Evolutionary conservation across 2,329 filamentous ascomycete genomes (phyloP), one percentile per base, ranked within the genome.

Genomic region (Didymella segeticola): DNA sequence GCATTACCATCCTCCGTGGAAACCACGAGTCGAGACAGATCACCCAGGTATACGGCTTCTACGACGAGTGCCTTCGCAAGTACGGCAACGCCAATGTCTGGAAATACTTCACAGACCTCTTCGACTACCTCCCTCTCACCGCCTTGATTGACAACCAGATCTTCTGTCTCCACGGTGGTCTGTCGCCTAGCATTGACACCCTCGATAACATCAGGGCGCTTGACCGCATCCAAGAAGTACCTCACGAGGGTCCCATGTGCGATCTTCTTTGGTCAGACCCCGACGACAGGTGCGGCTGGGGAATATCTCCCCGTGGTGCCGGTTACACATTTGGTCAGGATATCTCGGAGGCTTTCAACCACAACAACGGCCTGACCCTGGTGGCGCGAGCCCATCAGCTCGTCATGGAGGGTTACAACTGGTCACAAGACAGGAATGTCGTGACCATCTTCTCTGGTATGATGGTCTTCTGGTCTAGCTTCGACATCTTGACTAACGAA

Each of bases 381-480:
- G 96, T 99, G 72, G 95, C 95, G 56, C 86, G 95, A 77, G 95
- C 95, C 50, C 95, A 99, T 83, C 95, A 99, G 80, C 82, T 99
- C 75, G 95, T 99, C 57, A 99, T 98, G 93, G 95, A 99, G 77
- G 95, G 95, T 42, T 99, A 98, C 79, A 99, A 98, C 77, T 99
- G 95, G 95, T 97, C 93, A 63, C 95, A 98, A 77, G 95, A 98
- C 75, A 83, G 93, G 63, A 98, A 99, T 67, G 95, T 99, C 45
- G 95, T 99, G 57, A 99, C 95, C 30, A 98, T 99, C 71, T 99
- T 99, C 82, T 97, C 93, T 12, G 53, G 53, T 56, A 42, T 20
- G 47, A 19, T 3, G 2, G 2, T 36, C 19, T 3, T 17, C 14
- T 10, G 5, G 7, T 8, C 22, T 7, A 8, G 25, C 22, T 26